Evolutionary conservation across 169 alveolate genomes (phyloP).

Genomic region (Eimeria sp.): DNA sequence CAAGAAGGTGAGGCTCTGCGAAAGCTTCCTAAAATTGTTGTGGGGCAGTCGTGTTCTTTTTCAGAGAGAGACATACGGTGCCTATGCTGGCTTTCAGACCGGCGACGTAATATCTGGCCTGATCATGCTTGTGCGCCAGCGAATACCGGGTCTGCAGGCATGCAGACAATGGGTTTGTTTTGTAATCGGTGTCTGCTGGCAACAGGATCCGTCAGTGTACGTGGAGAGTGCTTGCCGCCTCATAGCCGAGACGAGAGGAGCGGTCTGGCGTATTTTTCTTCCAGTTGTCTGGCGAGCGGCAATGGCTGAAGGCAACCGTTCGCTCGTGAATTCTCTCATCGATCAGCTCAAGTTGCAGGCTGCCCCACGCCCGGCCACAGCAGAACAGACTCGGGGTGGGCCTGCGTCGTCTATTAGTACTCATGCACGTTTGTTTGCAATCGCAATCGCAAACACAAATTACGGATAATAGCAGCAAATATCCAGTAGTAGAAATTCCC

Average conservation of each 20-base stretch:
- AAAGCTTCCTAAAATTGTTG: neutral
- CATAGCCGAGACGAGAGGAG: slow-evolving; percentile 70
- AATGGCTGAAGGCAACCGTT: slow-evolving; percentile 78
- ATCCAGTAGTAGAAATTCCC: neutral
- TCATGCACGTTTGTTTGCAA: neutral
- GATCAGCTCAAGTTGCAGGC: slow-evolving; percentile 61
- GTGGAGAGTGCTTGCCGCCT: slow-evolving; percentile 78
- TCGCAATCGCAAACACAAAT: too few species aligned
- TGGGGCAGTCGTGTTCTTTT: neutral
- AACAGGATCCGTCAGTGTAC: slow-evolving; percentile 72
- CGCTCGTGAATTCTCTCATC: slow-evolving; percentile 77
- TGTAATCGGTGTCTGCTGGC: slow-evolving; percentile 8
- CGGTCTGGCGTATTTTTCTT: slow-evolving; percentile 75
- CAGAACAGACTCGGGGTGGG: slow-evolving; percentile 35
- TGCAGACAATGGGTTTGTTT: neutral
- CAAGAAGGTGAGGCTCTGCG: slow-evolving; percentile 53
- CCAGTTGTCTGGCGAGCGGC: slow-evolving; percentile 82
- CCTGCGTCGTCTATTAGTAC: neutral
- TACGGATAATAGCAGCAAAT: too few species aligned
- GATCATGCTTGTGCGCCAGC: neutral
- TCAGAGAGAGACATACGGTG: neutral
- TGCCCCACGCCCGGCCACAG: slow-evolving; percentile 51
- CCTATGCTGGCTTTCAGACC: neutral
- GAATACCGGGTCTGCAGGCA: neutral
- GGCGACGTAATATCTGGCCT: neutral